Conservation (phyloP, 1,284 basidiomycete genomes). For the Albatrellus sp. region DNA sequence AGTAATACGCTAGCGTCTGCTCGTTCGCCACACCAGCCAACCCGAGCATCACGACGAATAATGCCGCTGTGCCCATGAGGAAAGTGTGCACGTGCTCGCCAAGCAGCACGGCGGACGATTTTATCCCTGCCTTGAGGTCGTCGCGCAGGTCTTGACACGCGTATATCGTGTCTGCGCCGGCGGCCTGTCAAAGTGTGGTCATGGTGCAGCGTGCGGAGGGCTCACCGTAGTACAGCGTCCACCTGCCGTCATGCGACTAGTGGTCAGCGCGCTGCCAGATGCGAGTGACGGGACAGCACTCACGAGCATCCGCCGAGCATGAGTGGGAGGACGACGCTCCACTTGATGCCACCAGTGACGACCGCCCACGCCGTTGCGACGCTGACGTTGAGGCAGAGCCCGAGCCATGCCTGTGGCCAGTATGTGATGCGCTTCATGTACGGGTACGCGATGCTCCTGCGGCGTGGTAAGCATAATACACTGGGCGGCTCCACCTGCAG, state of each 20-base stretch:
- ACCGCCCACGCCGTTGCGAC: slow-evolving; percentile 36
- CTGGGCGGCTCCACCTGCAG: no score
- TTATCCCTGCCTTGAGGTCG: slow-evolving; percentile 38
- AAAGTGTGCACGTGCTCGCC: slow-evolving; percentile 42
- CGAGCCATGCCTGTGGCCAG: slow-evolving; percentile 75
- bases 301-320: slow-evolving; percentile 35
- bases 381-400: slow-evolving; percentile 42
- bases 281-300: slow-evolving; percentile 8
- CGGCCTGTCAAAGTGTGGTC: no score
- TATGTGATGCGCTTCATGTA: slow-evolving; percentile 46
- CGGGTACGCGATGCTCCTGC: slow-evolving; percentile 28
- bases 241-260: no score
- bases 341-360: slow-evolving; percentile 25
- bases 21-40: slow-evolving; percentile 35
- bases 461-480: no score
- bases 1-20: slow-evolving; percentile 40
- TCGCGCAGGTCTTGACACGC: slow-evolving; percentile 44
- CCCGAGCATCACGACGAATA: slow-evolving; percentile 35
- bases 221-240: slow-evolving; percentile 65
- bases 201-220: no score
- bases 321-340: slow-evolving; percentile 20
- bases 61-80: slow-evolving; percentile 34
- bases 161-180: slow-evolving; percentile 41
- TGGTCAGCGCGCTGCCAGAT: no score
- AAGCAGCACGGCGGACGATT: slow-evolving; percentile 43